phyloP scores from a whole-genome alignment of 345 rosid species.

The Hypericum perforatum region DNA sequence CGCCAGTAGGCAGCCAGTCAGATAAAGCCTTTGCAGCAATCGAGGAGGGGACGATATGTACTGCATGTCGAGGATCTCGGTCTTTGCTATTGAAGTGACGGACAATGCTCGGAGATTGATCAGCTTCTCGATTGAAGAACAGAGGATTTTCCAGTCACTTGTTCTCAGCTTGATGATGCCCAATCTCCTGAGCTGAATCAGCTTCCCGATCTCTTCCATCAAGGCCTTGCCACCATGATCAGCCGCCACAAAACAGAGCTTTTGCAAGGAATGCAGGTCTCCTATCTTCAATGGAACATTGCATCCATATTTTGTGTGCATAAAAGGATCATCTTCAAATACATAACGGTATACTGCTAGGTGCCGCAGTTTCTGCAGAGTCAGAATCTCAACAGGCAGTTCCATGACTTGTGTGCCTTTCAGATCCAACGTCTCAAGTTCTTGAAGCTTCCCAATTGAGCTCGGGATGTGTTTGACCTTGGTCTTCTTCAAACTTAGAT shows the following conservation, averaged over 20 bases:
- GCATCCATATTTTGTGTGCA: not conserved
- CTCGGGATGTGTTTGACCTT: not conserved
- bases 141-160: not conserved
- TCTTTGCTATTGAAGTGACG: not conserved
- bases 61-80: not conserved
- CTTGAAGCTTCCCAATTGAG: not conserved
- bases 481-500: not conserved
- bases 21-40: not conserved
- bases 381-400: not conserved
- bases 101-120: not conserved
- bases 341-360: not conserved
- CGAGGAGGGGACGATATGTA: slow-evolving; percentile 1
- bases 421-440: not conserved
- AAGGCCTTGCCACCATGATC: not conserved
- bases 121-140: not conserved
- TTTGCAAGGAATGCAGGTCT: not conserved
- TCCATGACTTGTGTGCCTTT: not conserved
- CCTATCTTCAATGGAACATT: not conserved
- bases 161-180: not conserved
- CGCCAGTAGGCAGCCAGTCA: not conserved
- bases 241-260: not conserved
- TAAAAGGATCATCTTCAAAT: not conserved
- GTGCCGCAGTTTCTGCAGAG: not conserved
- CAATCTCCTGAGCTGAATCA: not conserved
- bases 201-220: not conserved